Base-by-base conservation (phyloP, 2,329 filamentous ascomycete species). In the Simplicillium sp. region DNA sequence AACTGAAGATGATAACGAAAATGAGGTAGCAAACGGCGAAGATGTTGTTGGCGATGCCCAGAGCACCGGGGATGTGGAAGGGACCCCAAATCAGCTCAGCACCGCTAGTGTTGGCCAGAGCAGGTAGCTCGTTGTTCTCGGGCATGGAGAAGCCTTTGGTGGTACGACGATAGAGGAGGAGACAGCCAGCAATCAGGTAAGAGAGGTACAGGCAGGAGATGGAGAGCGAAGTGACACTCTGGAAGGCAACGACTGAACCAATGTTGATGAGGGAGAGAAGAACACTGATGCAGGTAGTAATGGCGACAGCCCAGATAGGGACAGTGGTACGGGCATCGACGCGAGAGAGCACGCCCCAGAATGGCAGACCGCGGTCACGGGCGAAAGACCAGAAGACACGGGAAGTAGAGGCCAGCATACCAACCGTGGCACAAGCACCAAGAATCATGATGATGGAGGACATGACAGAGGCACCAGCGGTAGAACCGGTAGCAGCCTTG, bases 401-500 rank as follows among this genome's bases (percentile, higher is more conserved):
- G 1, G 75, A 77, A 0, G 75, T 73, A 0, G 77, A 73, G 2
- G 71, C 73, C 0, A 80, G 66, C 44, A 74, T 71, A 2, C 69
- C 70, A 15, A 75, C 68, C 9, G 67, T 71, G 33, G 67, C 68
- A 17, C 65, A 70, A 2, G 66, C 64, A 3, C 68, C 57, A 16
- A 73, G 67, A 12, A 73, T 53, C 3, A 73, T 61, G 7, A 77
- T 56, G 25, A 77, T 63, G 7, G 62, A 54, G 0, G 65, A 61
- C 66, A 77, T 73, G 25, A 68, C 63, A 3, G 67, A 66, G 0
- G 72, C 66, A 0, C 67, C 73, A 1, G 64, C 65, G 3, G 64
- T 54, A n/a, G 65, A 70, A 3, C 64, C 57, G 3, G 72, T 71
- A 2, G 67, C 67, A 33, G 74, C 65, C 45, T 65, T 63, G 44